Evolutionary conservation across 108 stramenopile species (phyloP).

Genomic region (Epithemia pelagica): DNA sequence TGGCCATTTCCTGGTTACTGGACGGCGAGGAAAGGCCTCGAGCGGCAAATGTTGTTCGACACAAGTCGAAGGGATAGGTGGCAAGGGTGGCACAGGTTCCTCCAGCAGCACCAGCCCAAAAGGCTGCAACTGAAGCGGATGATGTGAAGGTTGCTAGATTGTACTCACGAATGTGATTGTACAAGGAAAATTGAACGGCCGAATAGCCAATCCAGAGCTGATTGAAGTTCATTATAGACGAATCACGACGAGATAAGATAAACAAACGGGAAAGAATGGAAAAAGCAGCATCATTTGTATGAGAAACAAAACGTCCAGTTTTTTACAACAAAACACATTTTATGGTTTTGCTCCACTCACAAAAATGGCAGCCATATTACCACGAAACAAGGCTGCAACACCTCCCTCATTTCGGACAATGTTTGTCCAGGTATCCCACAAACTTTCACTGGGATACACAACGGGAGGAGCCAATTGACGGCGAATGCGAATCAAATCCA

Average conservation of each 20-base stretch:
- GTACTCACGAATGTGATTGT: slow-evolving; percentile 2
- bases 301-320: too few relatives aligned
- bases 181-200: slow-evolving; percentile 75
- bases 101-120: slow-evolving; percentile 72
- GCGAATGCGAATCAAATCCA: slow-evolving; percentile 90
- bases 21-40: slow-evolving; percentile 48
- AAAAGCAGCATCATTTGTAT: too few relatives aligned
- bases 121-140: slow-evolving; percentile 35
- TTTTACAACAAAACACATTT: too few relatives aligned
- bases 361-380: slow-evolving; percentile 86
- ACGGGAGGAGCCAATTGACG: slow-evolving; percentile 45
- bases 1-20: slow-evolving; percentile 10
- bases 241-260: too few relatives aligned
- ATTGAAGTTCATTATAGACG: too few relatives aligned
- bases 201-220: slow-evolving; percentile 85
- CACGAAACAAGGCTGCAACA: slow-evolving; percentile 66
- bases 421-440: slow-evolving; percentile 14
- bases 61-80: slow-evolving; percentile 92
- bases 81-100: slow-evolving; percentile 73
- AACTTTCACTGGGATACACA: slow-evolving; percentile 11
- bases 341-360: background rate
- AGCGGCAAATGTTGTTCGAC: slow-evolving; percentile 86
- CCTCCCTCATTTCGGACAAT: slow-evolving; percentile 81
- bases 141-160: background rate
- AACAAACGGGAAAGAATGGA: too few relatives aligned